Base-by-base conservation (phyloP, 352 stramenopile genomes). In the Bremia lactucae region DNA sequence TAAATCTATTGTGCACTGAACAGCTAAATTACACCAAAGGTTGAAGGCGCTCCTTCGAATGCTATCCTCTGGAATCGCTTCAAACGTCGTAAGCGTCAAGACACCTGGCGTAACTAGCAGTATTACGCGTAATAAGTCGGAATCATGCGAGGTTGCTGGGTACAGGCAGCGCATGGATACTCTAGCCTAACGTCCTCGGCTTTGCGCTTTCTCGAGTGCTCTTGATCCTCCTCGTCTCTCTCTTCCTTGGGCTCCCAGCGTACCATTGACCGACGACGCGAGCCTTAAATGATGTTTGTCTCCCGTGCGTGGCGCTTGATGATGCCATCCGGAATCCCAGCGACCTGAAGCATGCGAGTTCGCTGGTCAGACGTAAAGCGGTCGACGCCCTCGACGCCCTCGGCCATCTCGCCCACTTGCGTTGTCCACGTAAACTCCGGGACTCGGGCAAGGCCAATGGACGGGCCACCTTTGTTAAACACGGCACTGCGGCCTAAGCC, bases 351-450 rank as follows among this genome's bases (percentile, higher is more conserved):
- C 44, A 83, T 45, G 11, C 60, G 65, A 36, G 76, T 66, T 28
- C 70, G 66, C 42, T 83, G 62, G 38, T 71, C 68, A 13, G 53
- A 48, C 13, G 59, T 59, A 54, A 83, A 80, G n/a, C 68, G 65
- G 40, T 73, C 67, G n/a, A 83, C 55, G n/a, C 70, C 70, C 51
- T 83, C 68, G 28, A 67, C 71, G 42, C 68, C 43, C 38, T 80
- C n/a, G n/a, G n/a, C n/a, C n/a, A n/a, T n/a, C n/a, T n/a, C n/a
- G n/a, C n/a, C n/a, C n/a, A n/a, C n/a, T 33, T 63, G 76, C 21
- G 65, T 86, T 14, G 63, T 83, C 65, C 67, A 78, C 19, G 67
- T 83, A 51, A 79, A 80, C 57, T 82, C 72, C 31, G 64, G 63
- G 8, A 41, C 49, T 46, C 76, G 63, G 6, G 62, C 37, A 13